Conservation (phyloP, 2,329 filamentous ascomycete species). For the Calonectria pseudoreteaudii region DNA sequence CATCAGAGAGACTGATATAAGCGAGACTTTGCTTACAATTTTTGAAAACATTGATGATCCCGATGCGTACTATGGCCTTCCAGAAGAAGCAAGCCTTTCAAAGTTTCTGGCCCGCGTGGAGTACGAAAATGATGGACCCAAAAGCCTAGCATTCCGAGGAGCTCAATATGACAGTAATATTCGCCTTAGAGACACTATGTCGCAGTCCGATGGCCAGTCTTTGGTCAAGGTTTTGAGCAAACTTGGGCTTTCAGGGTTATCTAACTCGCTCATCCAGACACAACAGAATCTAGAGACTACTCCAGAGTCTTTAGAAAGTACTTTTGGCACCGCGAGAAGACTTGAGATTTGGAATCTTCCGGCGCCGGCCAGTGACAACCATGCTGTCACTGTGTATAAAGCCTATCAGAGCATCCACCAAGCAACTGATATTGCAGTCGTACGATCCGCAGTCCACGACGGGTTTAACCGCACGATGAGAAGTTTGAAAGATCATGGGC, state of each 20-base stretch:
- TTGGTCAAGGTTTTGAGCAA: conserved; percentile 82
- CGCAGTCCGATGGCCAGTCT: conserved; percentile 72
- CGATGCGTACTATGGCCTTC: conserved; percentile 93
- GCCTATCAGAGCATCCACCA: conserved; percentile 83
- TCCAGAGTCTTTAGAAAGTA: conserved; percentile 73
- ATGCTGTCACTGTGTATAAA: conserved; percentile 80
- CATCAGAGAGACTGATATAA: conserved; percentile 65
- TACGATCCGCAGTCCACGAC: conserved; percentile 70
- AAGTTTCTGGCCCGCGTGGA: conserved; percentile 86
- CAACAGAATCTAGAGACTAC: conserved; percentile 71
- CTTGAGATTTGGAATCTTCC: conserved; percentile 94
- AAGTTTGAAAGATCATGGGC: conserved; percentile 61
- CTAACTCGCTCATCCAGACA: conserved; percentile 79
- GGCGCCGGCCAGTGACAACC: conserved; percentile 72
- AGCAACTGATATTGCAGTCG: conserved; percentile 65
- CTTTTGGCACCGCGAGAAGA: conserved; percentile 82
- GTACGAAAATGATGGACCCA: conserved; percentile 88
- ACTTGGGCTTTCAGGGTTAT: conserved; percentile 87
- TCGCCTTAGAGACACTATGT: conserved; percentile 67
- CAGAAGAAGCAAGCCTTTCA: conserved; percentile 79
- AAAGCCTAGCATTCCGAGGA: conserved; percentile 89
- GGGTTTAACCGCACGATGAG: conserved; percentile 72
- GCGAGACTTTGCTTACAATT: conserved; percentile 80
- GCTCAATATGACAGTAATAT: conserved; percentile 92
- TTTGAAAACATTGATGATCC: conserved; percentile 96